Evolutionary conservation across 352 stramenopile species (phyloP).

Genomic region (Pilasporangium apinafurcum): DNA sequence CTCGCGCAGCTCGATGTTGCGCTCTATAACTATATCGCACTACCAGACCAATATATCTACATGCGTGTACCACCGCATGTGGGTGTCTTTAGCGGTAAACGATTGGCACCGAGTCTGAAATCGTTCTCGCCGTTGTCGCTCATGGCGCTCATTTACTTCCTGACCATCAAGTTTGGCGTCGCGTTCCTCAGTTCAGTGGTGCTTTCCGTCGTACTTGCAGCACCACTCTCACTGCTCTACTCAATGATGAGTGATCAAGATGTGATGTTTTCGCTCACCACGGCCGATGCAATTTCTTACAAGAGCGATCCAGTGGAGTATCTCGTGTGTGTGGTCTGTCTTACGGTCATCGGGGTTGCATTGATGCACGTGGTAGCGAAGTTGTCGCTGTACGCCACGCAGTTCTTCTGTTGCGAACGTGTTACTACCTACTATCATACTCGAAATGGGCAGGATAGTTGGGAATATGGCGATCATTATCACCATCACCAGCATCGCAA

Average conservation of each 20-base stretch:
- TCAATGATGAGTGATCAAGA: conserved; percentile 6
- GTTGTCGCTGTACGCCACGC: conserved; percentile 23
- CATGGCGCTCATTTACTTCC: conserved; percentile 65
- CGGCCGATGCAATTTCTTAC: conserved; percentile 10
- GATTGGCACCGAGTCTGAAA: conserved; percentile 32
- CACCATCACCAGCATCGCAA: too few relatives aligned
- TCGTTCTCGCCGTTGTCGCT: conserved; percentile 58
- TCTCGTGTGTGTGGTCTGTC: conserved; percentile 12
- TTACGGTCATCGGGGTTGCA: conserved; percentile 42
- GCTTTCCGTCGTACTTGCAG: conserved; percentile 25
- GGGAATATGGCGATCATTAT: too few relatives aligned
- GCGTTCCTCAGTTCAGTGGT: conserved; percentile 24
- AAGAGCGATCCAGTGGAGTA: conserved; percentile 13
- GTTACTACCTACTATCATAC: conserved; percentile 13
- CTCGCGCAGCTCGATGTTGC: conserved; percentile 46
- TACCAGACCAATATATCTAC: conserved; percentile 19
- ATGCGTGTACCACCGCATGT: background rate
- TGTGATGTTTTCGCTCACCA: conserved; percentile 15
- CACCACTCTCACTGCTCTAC: too few relatives aligned
- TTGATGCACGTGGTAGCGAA: conserved; percentile 46
- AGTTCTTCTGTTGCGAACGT: conserved; percentile 47
- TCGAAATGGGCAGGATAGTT: too few relatives aligned
- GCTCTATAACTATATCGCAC: conserved; percentile 60
- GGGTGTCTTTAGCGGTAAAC: conserved; percentile 3
- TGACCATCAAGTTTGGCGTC: conserved; percentile 47